Evolutionary conservation across 305 asterid genomes (phyloP).

Genomic region (Fraxinus ornus): DNA sequence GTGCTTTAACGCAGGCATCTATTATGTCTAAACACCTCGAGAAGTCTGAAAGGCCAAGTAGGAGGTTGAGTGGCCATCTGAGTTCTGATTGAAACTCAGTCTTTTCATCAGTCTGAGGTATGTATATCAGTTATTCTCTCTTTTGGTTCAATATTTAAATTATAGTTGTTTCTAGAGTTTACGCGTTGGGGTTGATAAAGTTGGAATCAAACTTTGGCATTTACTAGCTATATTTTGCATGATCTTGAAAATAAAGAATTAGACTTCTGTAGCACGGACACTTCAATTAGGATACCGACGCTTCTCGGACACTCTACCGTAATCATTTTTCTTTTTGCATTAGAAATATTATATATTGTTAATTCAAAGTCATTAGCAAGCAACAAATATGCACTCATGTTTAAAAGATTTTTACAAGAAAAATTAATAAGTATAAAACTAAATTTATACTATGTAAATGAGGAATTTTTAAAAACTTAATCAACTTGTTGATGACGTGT

Average conservation of each 20-base stretch:
- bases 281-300: no score
- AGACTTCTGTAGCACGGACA: background rate
- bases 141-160: slow-evolving; percentile 5
- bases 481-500: no score
- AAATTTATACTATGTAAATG: no score
- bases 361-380: no score
- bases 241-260: background rate
- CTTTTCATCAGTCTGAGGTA: slow-evolving; percentile 41
- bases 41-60: slow-evolving; percentile 49
- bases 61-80: slow-evolving; percentile 46
- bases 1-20: slow-evolving; percentile 40
- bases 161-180: background rate
- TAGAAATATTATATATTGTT: no score
- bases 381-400: no score
- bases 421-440: no score
- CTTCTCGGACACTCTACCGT: no score
- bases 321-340: no score
- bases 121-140: background rate
- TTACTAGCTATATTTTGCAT: background rate
- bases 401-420: no score
- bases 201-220: background rate
- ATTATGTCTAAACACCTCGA: slow-evolving; percentile 50
- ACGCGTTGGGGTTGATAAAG: background rate
- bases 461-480: no score
- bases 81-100: slow-evolving; percentile 38